These are phyloP conservation scores for Capsella rubella DNA, from an alignment of 441 rosid species.

Conservation along the genomic window DNA sequence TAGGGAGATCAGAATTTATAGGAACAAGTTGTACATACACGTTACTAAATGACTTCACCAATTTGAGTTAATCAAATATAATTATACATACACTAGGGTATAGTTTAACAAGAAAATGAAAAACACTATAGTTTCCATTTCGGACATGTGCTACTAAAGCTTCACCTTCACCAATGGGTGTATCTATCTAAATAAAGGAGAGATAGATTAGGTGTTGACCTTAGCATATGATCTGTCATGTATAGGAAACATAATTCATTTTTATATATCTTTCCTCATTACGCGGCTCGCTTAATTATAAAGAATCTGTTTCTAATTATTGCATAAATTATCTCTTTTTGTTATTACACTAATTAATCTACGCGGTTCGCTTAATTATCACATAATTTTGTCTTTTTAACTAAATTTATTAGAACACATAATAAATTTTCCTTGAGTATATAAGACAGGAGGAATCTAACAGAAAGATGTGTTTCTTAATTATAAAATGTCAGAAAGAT, in stretches of 20 bases:
- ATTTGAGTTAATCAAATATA: conserved; percentile 14
- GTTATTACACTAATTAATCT: not conserved
- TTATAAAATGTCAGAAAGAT: not conserved
- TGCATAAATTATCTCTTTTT: not conserved
- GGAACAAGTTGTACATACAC: not conserved
- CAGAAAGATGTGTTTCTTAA: not conserved
- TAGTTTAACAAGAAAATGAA: not conserved
- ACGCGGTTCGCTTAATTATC: not conserved
- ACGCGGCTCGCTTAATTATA: conserved; percentile 10
- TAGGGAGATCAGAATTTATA: conserved; percentile 31
- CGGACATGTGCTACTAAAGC: conserved; percentile 19
- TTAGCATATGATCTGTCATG: conserved; percentile 32
- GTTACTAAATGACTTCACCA: not conserved
- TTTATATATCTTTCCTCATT: not conserved
- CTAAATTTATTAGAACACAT: not conserved
- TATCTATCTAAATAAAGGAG: not conserved
- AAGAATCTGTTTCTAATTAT: not conserved
- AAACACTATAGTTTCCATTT: not conserved
- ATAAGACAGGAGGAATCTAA: conserved; percentile 30
- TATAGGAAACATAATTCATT: not conserved
- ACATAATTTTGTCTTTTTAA: not conserved
- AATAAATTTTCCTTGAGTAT: conserved; percentile 9
- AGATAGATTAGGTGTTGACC: conserved; percentile 35
- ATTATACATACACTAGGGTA: conserved; percentile 15
- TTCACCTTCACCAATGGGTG: not conserved